Percentiles rank a stretch among this genome's conserved stretches.
Evolutionary conservation across 2,329 filamentous ascomycete species (phyloP).

Genomic region (Ascochyta clinopodiicola): DNA sequence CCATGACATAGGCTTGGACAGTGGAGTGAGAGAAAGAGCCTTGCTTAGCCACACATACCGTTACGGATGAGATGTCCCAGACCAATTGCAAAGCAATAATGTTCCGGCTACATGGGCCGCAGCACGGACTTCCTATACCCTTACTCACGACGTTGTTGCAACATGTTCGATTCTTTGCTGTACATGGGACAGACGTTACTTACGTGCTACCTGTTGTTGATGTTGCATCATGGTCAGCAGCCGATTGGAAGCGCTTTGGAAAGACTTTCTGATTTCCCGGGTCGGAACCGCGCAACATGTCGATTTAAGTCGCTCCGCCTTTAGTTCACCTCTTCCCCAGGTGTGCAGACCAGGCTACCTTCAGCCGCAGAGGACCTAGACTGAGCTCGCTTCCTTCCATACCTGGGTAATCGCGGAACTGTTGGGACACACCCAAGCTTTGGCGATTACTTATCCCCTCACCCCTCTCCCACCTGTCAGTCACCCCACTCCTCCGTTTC

Average conservation of each 20-base stretch:
- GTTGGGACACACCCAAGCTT: neutral
- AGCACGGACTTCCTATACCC: neutral
- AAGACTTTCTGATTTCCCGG: neutral
- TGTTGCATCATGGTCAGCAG: constrained; percentile 12
- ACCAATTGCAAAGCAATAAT: neutral
- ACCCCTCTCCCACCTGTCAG: neutral
- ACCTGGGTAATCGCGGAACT: neutral
- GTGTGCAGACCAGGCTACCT: neutral
- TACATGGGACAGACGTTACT: neutral
- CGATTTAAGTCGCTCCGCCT: neutral
- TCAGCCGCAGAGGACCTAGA: neutral
- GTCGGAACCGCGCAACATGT: neutral
- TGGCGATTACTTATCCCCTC: neutral
- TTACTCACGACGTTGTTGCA: constrained; percentile 1
- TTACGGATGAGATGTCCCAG: neutral
- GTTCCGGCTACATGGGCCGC: neutral
- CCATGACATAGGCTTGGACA: neutral
- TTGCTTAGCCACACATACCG: neutral
- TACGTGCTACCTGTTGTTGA: constrained; percentile 1
- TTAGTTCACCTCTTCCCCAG: neutral
- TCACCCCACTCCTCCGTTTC: neutral
- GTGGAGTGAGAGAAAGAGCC: neutral
- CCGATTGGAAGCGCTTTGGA: neutral
- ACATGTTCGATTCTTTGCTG: neutral
- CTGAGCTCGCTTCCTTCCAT: neutral